phyloP scores from a whole-genome alignment of 2,329 filamentous ascomycete species.

The Trichoderma sp. region DNA sequence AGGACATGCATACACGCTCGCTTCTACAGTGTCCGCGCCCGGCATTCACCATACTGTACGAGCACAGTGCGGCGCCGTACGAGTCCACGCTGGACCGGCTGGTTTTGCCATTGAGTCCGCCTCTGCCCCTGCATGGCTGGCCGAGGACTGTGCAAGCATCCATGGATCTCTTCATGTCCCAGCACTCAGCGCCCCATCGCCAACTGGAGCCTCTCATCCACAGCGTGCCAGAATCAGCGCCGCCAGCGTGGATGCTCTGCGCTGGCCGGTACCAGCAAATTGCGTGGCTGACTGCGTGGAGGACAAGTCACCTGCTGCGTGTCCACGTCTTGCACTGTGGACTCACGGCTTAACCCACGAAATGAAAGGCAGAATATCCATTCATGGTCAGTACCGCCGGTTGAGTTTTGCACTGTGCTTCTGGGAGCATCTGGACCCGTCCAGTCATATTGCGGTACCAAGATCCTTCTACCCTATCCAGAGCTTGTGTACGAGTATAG shows the following conservation, averaged over 20 bases:
- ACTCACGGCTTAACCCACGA: not conserved
- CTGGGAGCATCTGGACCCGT: not conserved
- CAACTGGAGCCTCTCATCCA: constrained; percentile 6
- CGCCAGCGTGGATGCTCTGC: not conserved
- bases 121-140: not conserved
- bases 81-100: not conserved
- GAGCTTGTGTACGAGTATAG: not conserved
- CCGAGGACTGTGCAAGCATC: not conserved
- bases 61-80: not conserved
- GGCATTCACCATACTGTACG: not conserved
- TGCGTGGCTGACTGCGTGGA: constrained; percentile 18
- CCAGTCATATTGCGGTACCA: not conserved
- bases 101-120: not conserved
- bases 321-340: not conserved
- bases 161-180: not conserved
- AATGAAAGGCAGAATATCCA: not conserved
- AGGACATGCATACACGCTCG: not conserved
- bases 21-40: not conserved
- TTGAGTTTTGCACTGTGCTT: not conserved
- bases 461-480: not conserved
- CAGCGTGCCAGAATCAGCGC: not conserved
- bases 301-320: constrained; percentile 5
- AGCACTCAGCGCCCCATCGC: not conserved
- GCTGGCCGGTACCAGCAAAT: constrained; percentile 20
- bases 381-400: not conserved